A percentile compares a stretch with the other conserved stretches of the same genome.
phyloP scores from a whole-genome alignment of 129 eudicot genomes.

The Calendula officinalis region DNA sequence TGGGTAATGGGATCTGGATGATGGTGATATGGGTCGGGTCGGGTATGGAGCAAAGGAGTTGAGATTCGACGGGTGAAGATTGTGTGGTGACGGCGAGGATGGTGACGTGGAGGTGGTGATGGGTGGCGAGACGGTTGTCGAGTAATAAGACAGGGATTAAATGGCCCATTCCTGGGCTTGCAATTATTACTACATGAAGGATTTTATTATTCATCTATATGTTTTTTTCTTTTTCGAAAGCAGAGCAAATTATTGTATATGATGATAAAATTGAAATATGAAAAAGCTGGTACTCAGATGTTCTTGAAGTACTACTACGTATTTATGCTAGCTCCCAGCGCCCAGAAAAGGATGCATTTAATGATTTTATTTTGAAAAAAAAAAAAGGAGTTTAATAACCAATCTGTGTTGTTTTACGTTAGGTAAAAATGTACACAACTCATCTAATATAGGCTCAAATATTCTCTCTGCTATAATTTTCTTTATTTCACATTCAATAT shows the following conservation, averaged over 20 bases:
- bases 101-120: constrained; percentile 43
- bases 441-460: too few relatives aligned
- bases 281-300: too few relatives aligned
- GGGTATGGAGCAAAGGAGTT: background rate
- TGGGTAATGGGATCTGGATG: constrained; percentile 35
- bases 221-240: too few relatives aligned
- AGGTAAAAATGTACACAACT: too few relatives aligned
- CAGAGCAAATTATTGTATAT: background rate
- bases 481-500: too few relatives aligned
- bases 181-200: constrained; percentile 43
- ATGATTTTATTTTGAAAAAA: too few relatives aligned
- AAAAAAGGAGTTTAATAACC: too few relatives aligned
- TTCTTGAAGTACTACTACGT: background rate
- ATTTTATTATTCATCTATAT: constrained; percentile 24
- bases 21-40: constrained; percentile 6
- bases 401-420: too few relatives aligned
- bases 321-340: background rate
- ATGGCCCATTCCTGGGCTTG: constrained; percentile 59
- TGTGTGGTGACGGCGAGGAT: constrained; percentile 30
- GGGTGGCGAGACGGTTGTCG: constrained; percentile 43
- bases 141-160: constrained; percentile 42
- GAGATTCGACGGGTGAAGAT: constrained; percentile 12
- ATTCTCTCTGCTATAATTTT: too few relatives aligned
- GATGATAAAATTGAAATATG: background rate
- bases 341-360: too few relatives aligned